A percentile compares a stretch with the other conserved stretches of the same genome.
Conservation (phyloP, 306 rosid genomes). For the Begonia fuchsioides region DNA sequence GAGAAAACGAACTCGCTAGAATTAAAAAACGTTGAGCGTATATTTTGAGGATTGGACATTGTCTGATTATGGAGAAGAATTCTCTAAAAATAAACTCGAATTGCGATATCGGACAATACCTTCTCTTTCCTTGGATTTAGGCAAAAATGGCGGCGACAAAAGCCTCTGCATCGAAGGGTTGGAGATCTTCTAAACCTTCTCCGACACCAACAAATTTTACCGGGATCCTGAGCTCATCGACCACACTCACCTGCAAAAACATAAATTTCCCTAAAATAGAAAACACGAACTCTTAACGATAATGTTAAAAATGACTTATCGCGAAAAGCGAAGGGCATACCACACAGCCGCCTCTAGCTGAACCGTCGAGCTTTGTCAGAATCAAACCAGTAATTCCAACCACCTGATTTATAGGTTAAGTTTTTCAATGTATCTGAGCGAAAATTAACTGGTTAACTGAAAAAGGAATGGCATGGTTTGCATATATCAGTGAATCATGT, state of each 20-base stretch:
- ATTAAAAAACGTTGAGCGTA: too few relatives aligned
- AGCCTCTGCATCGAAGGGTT: conserved; percentile 89
- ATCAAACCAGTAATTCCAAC: conserved; percentile 87
- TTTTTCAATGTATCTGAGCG: neutral
- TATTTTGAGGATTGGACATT: too few relatives aligned
- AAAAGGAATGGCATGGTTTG: too few relatives aligned
- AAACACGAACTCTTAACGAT: neutral
- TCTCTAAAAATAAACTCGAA: too few relatives aligned
- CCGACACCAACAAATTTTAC: conserved; percentile 96
- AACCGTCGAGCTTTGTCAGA: conserved; percentile 87
- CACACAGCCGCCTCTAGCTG: conserved; percentile 99
- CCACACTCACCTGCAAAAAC: conserved; percentile 75
- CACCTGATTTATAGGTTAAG: conserved; percentile 30
- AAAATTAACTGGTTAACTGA: too few relatives aligned
- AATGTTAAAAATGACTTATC: neutral
- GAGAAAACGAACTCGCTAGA: too few relatives aligned
- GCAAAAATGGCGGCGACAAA: conserved; percentile 84
- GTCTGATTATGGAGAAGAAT: too few relatives aligned
- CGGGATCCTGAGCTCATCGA: conserved; percentile 90
- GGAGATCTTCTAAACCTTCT: conserved; percentile 83
- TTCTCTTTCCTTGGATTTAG: conserved; percentile 10
- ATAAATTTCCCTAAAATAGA: neutral
- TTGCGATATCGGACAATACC: neutral
- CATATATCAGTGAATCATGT: too few relatives aligned
- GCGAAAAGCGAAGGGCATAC: conserved; percentile 19